Conservation (phyloP, 116 monocot species). For the Papilionanthe hybrid region DNA sequence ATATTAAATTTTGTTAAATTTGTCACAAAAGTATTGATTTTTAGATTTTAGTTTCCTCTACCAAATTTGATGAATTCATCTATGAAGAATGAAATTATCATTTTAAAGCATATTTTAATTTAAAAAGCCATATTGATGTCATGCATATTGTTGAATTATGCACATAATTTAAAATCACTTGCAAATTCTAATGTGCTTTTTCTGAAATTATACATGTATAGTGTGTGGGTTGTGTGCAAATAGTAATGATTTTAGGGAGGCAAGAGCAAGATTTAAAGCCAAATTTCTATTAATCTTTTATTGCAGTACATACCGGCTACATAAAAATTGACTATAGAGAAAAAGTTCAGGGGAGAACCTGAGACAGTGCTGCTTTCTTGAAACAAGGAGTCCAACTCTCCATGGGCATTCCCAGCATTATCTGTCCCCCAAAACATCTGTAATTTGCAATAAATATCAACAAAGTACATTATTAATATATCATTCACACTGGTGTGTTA, state of each 20-base stretch:
- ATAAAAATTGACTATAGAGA: background rate
- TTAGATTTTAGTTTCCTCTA: no score
- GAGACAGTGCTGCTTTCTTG: background rate
- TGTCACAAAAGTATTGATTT: no score
- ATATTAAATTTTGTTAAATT: no score
- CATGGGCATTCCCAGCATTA: background rate
- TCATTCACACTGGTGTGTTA: background rate
- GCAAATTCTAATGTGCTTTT: no score
- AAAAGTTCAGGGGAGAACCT: background rate
- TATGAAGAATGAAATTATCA: background rate
- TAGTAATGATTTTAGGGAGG: no score
- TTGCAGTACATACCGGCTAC: background rate
- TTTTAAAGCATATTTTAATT: background rate
- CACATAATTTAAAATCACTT: background rate
- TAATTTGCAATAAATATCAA: background rate
- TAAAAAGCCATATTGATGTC: no score
- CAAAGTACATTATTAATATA: no score
- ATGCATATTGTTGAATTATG: background rate
- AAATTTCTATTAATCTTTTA: no score
- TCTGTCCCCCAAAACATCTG: background rate
- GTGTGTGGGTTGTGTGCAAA: no score
- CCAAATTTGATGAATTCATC: no score
- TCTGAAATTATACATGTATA: no score
- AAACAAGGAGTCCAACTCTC: slow-evolving; percentile 1
- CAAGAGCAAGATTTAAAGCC: no score